These are phyloP conservation scores for Neobulgaria alba DNA, from an alignment of 2,329 filamentous ascomycete genomes.

Conservation along the genomic window DNA sequence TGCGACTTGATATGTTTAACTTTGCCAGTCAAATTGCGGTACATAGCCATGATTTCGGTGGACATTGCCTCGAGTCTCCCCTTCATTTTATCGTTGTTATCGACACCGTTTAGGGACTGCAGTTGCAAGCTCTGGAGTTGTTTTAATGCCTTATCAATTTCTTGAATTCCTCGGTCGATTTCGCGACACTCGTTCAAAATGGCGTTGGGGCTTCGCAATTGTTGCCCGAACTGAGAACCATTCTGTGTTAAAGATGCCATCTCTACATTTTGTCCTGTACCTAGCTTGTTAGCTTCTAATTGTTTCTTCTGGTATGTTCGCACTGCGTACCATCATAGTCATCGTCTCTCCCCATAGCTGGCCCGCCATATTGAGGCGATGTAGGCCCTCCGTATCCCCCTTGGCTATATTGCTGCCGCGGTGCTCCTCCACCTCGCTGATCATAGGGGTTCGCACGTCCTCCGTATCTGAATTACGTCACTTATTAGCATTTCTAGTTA, in stretches of 20 bases:
- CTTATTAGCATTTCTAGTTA: constrained; percentile 8
- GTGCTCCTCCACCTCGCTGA: constrained; percentile 36
- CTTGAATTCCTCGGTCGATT: constrained; percentile 66
- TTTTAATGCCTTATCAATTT: constrained; percentile 62
- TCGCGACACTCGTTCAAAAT: constrained; percentile 80
- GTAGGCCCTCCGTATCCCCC: constrained; percentile 8
- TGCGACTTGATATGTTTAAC: constrained; percentile 77
- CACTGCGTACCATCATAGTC: constrained; percentile 31
- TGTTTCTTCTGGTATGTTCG: no score
- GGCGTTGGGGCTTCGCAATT: constrained; percentile 54
- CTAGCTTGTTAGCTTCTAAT: no score
- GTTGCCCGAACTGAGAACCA: constrained; percentile 36
- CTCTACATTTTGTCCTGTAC: constrained; percentile 46
- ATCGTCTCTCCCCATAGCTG: constrained; percentile 32
- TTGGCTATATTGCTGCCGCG: constrained; percentile 13
- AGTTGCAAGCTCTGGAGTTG: constrained; percentile 40
- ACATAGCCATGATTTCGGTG: constrained; percentile 73
- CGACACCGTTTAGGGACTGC: constrained; percentile 60
- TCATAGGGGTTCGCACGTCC: constrained; percentile 50
- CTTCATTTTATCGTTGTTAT: constrained; percentile 31
- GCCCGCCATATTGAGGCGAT: constrained; percentile 16
- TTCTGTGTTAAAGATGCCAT: constrained; percentile 50
- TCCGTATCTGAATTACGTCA: constrained; percentile 40
- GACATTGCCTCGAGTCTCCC: constrained; percentile 64
- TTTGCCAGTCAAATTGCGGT: constrained; percentile 69